Conservation (phyloP, 2,329 filamentous ascomycete species). For the Arachnopeziza araneosa region DNA sequence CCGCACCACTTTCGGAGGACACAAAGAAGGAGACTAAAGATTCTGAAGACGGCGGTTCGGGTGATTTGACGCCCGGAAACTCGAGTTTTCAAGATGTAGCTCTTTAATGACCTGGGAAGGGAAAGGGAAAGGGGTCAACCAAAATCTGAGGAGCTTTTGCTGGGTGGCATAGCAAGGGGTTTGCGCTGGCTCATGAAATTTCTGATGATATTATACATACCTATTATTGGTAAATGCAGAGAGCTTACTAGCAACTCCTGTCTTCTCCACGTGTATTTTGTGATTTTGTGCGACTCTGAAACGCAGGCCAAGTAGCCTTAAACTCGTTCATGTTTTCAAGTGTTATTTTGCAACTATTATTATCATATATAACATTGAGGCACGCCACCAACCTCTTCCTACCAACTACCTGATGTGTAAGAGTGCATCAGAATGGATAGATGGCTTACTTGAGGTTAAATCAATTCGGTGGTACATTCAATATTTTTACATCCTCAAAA, state of each 20-base stretch:
- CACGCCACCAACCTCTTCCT: too few relatives aligned
- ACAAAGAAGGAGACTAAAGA: conserved; percentile 30
- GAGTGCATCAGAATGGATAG: too few relatives aligned
- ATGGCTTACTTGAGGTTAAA: too few relatives aligned
- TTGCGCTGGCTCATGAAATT: background rate
- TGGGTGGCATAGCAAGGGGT: background rate
- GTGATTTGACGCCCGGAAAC: conserved; percentile 45
- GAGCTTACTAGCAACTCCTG: background rate
- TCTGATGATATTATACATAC: background rate
- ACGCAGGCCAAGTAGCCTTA: background rate
- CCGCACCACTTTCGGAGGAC: conserved; percentile 22
- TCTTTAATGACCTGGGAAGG: conserved; percentile 35
- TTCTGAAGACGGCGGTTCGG: conserved; percentile 24
- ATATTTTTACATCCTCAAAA: too few relatives aligned
- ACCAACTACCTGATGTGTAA: too few relatives aligned
- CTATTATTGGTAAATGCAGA: background rate
- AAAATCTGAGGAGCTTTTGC: background rate
- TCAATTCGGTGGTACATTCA: too few relatives aligned
- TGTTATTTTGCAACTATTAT: too few relatives aligned
- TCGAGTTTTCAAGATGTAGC: conserved; percentile 61
- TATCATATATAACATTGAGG: too few relatives aligned
- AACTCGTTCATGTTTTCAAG: background rate
- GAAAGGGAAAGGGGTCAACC: background rate
- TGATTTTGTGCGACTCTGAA: background rate
- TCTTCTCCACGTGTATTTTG: background rate